Conservation (phyloP, 768 basidiomycete genomes). For the Mycena rosella region DNA sequence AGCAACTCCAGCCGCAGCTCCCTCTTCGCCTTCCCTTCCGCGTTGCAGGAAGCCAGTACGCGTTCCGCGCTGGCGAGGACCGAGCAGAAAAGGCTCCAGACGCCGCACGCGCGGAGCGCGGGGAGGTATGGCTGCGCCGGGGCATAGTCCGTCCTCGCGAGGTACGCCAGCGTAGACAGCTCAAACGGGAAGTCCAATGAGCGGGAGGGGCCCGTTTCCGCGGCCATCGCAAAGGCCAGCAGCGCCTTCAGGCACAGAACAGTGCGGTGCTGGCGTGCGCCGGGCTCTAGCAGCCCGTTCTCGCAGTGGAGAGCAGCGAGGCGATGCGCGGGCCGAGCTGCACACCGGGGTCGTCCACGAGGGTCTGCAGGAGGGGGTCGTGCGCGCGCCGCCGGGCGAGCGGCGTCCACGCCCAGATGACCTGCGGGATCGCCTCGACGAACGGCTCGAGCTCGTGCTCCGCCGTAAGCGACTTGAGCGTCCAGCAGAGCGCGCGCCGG, state of each 20-base stretch:
- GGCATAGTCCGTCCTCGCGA: constrained; percentile 10
- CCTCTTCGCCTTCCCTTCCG: background rate
- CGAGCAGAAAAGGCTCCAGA: constrained; percentile 21
- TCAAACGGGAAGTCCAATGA: constrained; percentile 18
- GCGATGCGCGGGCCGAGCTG: constrained; percentile 21
- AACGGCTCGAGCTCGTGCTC: constrained; percentile 25
- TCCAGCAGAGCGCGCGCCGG: constrained; percentile 24
- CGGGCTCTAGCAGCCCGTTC: constrained; percentile 8
- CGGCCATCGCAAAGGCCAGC: constrained; percentile 23
- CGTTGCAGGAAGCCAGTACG: background rate
- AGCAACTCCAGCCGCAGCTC: constrained; percentile 1
- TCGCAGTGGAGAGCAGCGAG: constrained; percentile 17
- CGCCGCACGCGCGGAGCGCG: constrained; percentile 17
- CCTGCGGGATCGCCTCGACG: constrained; percentile 16
- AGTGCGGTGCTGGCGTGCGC: constrained; percentile 6
- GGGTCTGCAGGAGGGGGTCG: constrained; percentile 21
- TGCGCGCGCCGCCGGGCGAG: constrained; percentile 10
- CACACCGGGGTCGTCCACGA: constrained; percentile 23
- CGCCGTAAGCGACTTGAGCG: constrained; percentile 23
- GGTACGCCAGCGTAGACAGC: constrained; percentile 4
- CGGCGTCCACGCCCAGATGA: constrained; percentile 13
- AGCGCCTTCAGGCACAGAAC: constrained; percentile 19
- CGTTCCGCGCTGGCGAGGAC: constrained; percentile 11
- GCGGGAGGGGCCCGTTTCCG: constrained; percentile 3
- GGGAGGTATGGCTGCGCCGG: constrained; percentile 26